Percentiles rank a stretch among this genome's conserved stretches.
Evolutionary conservation across 139 green algal genomes (phyloP).

Genomic region (Auxenochlorella pyrenoidosa): DNA sequence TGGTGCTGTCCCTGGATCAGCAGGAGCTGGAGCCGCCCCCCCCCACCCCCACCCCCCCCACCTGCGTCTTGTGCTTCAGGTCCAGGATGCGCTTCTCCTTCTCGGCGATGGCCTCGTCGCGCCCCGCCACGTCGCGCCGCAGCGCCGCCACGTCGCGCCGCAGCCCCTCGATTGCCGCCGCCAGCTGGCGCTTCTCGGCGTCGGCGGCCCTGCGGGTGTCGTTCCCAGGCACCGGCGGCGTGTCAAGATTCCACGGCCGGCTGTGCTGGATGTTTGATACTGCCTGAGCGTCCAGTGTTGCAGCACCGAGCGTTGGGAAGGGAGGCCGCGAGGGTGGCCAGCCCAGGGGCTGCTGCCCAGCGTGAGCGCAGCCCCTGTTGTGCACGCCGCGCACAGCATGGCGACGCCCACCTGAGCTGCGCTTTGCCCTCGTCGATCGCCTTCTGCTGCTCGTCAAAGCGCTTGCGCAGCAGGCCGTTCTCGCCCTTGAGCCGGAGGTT

Average conservation of each 20-base stretch:
- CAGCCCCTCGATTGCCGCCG: conserved; percentile 41
- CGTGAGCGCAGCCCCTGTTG: too few relatives aligned
- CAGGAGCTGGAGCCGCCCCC: too few relatives aligned
- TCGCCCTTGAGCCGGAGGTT: conserved; percentile 88
- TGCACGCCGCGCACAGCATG: neutral
- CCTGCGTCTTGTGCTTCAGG: conserved; percentile 95
- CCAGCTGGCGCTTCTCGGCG: conserved; percentile 3
- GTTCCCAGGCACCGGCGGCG: too few relatives aligned
- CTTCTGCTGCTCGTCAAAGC: conserved; percentile 86
- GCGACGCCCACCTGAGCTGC: conserved; percentile 58
- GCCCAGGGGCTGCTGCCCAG: too few relatives aligned
- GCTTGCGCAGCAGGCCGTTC: conserved; percentile 96
- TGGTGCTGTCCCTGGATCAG: too few relatives aligned
- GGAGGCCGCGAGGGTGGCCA: too few relatives aligned
- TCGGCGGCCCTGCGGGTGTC: neutral
- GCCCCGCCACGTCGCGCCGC: conserved; percentile 90
- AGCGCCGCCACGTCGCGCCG: conserved; percentile 55
- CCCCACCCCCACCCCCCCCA: too few relatives aligned
- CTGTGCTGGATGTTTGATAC: too few relatives aligned
- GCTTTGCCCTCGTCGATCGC: conserved; percentile 88
- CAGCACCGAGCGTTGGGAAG: too few relatives aligned
- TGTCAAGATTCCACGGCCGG: too few relatives aligned
- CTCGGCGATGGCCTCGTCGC: conserved; percentile 92
- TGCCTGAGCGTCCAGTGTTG: too few relatives aligned
- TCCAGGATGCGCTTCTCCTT: conserved; percentile 95